Base-by-base conservation (phyloP, 2,329 filamentous ascomycete species). In the Phyllosticta citriasiana region DNA sequence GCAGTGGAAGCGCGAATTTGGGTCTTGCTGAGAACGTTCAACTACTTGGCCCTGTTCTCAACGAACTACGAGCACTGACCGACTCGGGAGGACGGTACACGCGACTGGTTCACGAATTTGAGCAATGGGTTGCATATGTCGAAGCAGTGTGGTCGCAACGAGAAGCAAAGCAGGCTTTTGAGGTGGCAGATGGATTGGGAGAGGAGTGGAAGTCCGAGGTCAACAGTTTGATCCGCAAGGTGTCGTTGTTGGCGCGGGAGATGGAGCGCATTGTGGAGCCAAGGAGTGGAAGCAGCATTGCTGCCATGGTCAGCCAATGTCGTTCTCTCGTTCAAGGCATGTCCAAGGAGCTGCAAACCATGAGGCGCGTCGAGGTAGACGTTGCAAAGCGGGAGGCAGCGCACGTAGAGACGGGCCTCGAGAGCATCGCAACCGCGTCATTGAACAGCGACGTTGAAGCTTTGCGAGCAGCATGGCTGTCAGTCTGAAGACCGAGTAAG, bases 151-250 rank as follows among this genome's bases (percentile, higher is more conserved):
- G 68, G 64, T 60, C 62, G 24, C 64, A 63, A 12, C 66, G 72
- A 53, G 53, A 64, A 14, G 55, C 57, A 4, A 33, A 35, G 1
- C 60, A 57, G n/a, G 59, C 50, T 14, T 61, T 61, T 14, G 51
- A 59, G 35, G 65, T 61, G 16, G 59, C 56, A 25, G 69, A 71
- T 61, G 67, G 70, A 6, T 64, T 74, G 8, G 68, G 69, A 6
- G 72, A 71, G 53, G 57, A 61, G 4, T 76, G 73, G 73, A 68
- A 67, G 62, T 67, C 64, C 25, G 72, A 75, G 55, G 70, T 67
- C 53, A 69, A 66, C 5, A 67, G 68, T 1, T 65, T 76, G 61
- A 69, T 64, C 26, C 69, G 74, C 22, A 74, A 72, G 54, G 60
- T 75, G 53, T 69, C 66, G 5, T 65, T 65, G 14, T 69, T 74